Evolutionary conservation across 495 filamentous ascomycete genomes (phyloP), one percentile per base, ranked within the genome.

Genomic region (Hamigera avellanea): DNA sequence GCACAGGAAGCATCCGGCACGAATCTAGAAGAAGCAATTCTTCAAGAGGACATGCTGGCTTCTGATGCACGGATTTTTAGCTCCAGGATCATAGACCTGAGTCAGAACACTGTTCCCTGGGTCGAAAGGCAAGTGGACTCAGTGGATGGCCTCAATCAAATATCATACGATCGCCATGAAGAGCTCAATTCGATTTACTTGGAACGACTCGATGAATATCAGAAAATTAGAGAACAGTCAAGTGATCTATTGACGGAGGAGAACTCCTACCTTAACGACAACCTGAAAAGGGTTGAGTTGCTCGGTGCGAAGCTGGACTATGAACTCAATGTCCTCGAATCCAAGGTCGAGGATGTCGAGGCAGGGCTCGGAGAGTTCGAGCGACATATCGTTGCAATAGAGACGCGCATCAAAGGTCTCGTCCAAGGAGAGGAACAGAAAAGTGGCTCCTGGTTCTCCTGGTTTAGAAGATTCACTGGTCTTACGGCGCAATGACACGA

Each of bases 261-360:
- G 61, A 69, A 75, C 18, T 60, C 66, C 19, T 60, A 71, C 18
- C 60, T 93, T 33, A 76, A 68, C 18, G 91, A 95, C 40, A 70
- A 68, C 19, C 69, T 93, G 37, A 83, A 80, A 52, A 83, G 86
- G 41, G 72, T 95, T 14, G 93, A 95, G 52, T 65, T 78, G 14
- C 64, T 95, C 28, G 78, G 78, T 5, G 84, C 85, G 14, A 91
- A 89, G 67, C 66, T 98, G 41, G 89, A 98, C 49, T 98, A 98
- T 54, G 93, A 98, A 61, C 74, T 96, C 25, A 73, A 76, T 35
- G 81, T 76, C 15, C 64, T 98, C 15, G 70, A 81, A 33, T 80
- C 78, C 14, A 86, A 84, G 49, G 81, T 95, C 21, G 74, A 82
- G 41, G 91, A 98, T 47, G 81, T 95, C 25, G 89, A 95, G 47